Evolutionary conservation across 176 grass and related monocot genomes (phyloP).

Genomic region (Stipa capillata): DNA sequence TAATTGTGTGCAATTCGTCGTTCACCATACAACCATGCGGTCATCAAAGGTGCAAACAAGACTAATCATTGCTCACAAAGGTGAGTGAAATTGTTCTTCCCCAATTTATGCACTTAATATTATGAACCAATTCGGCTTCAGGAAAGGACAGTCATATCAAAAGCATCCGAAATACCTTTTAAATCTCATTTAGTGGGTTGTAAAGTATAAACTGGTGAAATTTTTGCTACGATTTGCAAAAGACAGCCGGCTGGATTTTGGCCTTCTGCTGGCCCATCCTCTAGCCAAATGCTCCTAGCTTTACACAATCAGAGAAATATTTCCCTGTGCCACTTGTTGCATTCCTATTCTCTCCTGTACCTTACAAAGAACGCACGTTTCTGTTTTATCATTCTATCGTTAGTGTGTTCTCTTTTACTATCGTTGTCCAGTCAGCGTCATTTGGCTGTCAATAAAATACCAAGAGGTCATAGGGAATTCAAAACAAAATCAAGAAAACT

Average conservation of each 20-base stretch:
- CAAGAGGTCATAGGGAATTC: background rate
- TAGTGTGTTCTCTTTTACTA: too few relatives aligned
- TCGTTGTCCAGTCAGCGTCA: too few relatives aligned
- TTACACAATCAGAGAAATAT: background rate
- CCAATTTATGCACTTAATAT: background rate
- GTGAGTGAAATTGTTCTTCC: background rate
- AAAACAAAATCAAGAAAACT: too few relatives aligned
- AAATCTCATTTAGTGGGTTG: background rate
- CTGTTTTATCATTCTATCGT: too few relatives aligned
- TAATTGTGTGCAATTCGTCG: background rate
- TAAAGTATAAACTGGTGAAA: background rate
- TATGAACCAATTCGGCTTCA: background rate
- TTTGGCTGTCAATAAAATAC: background rate
- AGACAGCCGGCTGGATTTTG: background rate
- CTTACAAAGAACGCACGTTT: background rate
- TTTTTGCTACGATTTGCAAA: background rate
- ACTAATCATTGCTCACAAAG: background rate
- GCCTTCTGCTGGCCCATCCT: background rate
- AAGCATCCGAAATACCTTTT: background rate
- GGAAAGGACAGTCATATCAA: background rate
- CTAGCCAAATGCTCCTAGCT: background rate
- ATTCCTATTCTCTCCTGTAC: background rate
- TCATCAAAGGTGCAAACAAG: background rate
- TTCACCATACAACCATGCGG: background rate
- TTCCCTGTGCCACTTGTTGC: background rate